Percentiles rank a stretch among this genome's conserved stretches.
Evolutionary conservation across 169 alveolate genomes (phyloP).

Genomic region (Ophryocystis elektroscirrha): DNA sequence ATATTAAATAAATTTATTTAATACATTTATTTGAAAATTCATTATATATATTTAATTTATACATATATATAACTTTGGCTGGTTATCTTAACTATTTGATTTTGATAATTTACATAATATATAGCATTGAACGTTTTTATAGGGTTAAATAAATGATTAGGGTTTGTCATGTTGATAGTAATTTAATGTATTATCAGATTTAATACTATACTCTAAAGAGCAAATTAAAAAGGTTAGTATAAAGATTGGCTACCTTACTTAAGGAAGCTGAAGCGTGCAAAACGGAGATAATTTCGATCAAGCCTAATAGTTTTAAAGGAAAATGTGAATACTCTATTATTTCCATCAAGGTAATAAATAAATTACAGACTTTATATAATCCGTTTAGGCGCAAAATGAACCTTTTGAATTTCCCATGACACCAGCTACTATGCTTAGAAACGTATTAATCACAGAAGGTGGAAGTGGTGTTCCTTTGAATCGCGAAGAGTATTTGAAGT

Average conservation of each 20-base stretch:
- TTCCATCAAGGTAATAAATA: constrained; percentile 34
- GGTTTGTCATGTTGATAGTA: not conserved
- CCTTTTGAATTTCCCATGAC: constrained; percentile 76
- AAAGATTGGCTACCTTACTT: too few relatives aligned
- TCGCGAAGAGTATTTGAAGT: constrained; percentile 54
- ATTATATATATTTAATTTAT: not conserved
- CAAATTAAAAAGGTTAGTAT: constrained; percentile 65
- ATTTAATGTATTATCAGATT: constrained; percentile 19
- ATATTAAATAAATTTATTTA: not conserved
- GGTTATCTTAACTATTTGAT: not conserved
- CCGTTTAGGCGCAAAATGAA: constrained; percentile 38
- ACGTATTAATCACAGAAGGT: constrained; percentile 80
- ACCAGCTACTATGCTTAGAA: constrained; percentile 83
- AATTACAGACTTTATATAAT: not conserved
- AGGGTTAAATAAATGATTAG: not conserved
- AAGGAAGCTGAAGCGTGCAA: too few relatives aligned
- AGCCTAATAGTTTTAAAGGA: constrained; percentile 1
- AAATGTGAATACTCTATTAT: constrained; percentile 59
- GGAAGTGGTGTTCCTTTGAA: constrained; percentile 89
- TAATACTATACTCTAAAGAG: constrained; percentile 76
- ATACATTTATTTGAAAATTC: not conserved
- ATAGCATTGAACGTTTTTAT: not conserved
- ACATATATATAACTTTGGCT: not conserved
- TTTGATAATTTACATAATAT: not conserved
- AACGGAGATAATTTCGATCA: not conserved